Evolutionary conservation across 768 basidiomycete species (phyloP).

Genomic region (Phylloporus rhodoxanthus): DNA sequence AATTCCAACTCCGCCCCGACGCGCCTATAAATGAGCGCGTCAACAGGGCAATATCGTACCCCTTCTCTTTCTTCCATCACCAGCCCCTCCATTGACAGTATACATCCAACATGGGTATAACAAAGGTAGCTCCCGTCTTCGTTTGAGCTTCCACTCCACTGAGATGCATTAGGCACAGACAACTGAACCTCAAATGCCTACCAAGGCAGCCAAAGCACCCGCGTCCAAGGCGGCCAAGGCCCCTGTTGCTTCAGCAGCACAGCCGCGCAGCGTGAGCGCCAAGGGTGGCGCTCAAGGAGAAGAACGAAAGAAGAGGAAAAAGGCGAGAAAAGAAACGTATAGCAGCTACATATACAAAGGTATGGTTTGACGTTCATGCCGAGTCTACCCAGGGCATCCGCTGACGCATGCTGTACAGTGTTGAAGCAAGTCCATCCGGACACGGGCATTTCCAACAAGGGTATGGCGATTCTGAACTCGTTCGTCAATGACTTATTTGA

Average conservation of each 20-base stretch:
- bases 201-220: constrained; percentile 28
- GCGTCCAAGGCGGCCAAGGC: constrained; percentile 49
- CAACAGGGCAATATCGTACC: not conserved
- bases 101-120: not conserved
- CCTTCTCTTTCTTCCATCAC: not conserved
- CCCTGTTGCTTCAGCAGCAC: constrained; percentile 33
- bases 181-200: constrained; percentile 6
- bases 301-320: constrained; percentile 50
- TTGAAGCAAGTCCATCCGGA: constrained; percentile 72
- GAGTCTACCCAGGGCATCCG: too few species aligned
- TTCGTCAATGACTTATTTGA: constrained; percentile 62
- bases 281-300: constrained; percentile 17
- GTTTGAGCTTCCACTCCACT: not conserved
- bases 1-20: constrained; percentile 15
- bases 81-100: not conserved
- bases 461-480: constrained; percentile 54
- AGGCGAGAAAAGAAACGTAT: constrained; percentile 55
- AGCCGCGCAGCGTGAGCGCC: constrained; percentile 27
- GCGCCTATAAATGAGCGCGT: constrained; percentile 11
- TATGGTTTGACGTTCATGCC: constrained; percentile 14
- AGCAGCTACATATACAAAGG: constrained; percentile 63
- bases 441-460: constrained; percentile 68
- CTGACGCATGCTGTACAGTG: constrained; percentile 30
- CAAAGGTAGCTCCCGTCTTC: not conserved
- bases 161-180: not conserved